phyloP scores from a whole-genome alignment of 257 asterid species.

The Solanum neorickii region DNA sequence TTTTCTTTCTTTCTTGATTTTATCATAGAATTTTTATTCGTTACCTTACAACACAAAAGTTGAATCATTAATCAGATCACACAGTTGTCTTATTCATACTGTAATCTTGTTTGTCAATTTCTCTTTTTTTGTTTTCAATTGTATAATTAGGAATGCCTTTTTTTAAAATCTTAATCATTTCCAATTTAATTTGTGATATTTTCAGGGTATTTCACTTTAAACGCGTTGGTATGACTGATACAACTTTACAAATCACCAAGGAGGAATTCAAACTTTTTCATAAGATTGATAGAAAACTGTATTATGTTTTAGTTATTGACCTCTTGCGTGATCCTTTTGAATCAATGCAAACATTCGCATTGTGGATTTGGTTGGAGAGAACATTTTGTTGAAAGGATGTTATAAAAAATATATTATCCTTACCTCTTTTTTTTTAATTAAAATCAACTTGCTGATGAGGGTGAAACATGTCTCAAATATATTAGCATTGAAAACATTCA shows the following conservation, averaged over 20 bases:
- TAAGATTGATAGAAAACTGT: conserved; percentile 35
- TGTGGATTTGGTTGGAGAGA: conserved; percentile 57
- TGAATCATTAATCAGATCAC: not conserved
- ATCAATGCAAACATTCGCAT: conserved; percentile 33
- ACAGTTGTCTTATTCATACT: not conserved
- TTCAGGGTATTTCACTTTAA: conserved; percentile 11
- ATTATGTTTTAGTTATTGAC: conserved; percentile 30
- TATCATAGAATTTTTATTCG: not conserved
- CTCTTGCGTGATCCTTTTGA: conserved; percentile 43
- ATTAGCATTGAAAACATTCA: conserved; percentile 1
- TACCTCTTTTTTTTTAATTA: conserved; percentile 16
- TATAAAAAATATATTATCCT: conserved; percentile 19
- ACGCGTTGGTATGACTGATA: conserved; percentile 14
- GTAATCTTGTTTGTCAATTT: not conserved
- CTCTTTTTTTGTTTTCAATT: not conserved
- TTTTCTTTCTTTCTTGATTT: not conserved
- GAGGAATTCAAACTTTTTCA: conserved; percentile 29
- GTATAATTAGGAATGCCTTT: not conserved
- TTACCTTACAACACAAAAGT: not conserved
- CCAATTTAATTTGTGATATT: not conserved
- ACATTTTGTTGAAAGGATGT: not conserved
- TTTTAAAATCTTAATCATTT: not conserved
- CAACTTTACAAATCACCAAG: not conserved
- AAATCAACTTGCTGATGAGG: conserved; percentile 40
- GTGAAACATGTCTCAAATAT: conserved; percentile 27